phyloP scores from a whole-genome alignment of 257 asterid species.

The Nicotiana tomentosiformis region DNA sequence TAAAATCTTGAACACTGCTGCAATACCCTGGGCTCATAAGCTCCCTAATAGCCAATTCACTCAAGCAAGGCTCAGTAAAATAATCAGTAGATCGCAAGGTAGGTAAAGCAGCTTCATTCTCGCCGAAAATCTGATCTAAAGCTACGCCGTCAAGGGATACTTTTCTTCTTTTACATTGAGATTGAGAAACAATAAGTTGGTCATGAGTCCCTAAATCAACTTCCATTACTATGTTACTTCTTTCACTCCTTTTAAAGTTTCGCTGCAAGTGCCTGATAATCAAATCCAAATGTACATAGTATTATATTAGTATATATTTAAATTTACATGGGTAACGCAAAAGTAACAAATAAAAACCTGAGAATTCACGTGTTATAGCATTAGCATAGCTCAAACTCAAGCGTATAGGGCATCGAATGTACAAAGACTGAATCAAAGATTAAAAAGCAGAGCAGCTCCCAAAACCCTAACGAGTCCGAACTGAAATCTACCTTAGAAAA shows the following conservation, averaged over 20 bases:
- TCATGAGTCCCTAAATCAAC: slow-evolving; percentile 25
- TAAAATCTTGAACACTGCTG: slow-evolving; percentile 62
- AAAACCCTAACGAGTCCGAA: neutral
- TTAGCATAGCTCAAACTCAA: neutral
- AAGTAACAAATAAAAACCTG: neutral
- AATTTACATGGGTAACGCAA: neutral
- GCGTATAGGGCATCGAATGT: neutral
- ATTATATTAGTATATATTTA: neutral
- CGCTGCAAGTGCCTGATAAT: slow-evolving; percentile 17
- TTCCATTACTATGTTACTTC: slow-evolving; percentile 31
- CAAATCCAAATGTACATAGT: neutral
- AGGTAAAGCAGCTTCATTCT: slow-evolving; percentile 43
- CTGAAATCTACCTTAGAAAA: neutral
- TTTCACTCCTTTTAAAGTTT: neutral
- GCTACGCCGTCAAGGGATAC: slow-evolving; percentile 34
- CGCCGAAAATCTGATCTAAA: slow-evolving; percentile 23
- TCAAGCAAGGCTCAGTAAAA: slow-evolving; percentile 67
- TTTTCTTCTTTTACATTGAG: slow-evolving; percentile 60
- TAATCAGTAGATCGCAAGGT: slow-evolving; percentile 53
- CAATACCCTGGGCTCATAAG: slow-evolving; percentile 60
- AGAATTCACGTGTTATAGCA: too few species aligned
- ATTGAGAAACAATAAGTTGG: slow-evolving; percentile 24
- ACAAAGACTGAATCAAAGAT: neutral
- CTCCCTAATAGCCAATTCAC: slow-evolving; percentile 68
- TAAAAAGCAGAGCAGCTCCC: neutral